Conservation (phyloP, 345 rosid species). For the Dimocarpus longan region DNA sequence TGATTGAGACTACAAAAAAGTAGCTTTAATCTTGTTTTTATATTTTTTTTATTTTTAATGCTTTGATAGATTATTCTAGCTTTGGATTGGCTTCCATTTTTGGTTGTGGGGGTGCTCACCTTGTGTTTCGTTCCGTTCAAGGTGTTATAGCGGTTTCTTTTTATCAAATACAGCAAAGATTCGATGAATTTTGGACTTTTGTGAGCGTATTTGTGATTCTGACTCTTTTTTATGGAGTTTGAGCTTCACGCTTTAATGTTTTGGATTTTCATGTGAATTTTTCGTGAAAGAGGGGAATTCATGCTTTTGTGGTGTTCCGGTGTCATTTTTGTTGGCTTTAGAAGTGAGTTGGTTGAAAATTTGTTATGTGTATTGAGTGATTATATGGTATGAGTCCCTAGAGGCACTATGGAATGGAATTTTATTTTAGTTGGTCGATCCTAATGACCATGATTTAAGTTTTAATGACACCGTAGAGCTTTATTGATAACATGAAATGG, state of each 20-base stretch:
- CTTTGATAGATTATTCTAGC: background rate
- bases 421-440: background rate
- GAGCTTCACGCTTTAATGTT: background rate
- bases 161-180: background rate
- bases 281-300: background rate
- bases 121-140: background rate
- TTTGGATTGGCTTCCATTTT: background rate
- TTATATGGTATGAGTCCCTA: constrained; percentile 8
- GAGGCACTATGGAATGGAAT: constrained; percentile 9
- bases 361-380: background rate
- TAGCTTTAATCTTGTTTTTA: background rate
- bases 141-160: background rate
- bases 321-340: background rate
- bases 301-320: background rate
- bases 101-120: background rate
- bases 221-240: background rate
- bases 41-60: background rate
- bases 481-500: background rate
- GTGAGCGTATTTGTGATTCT: background rate
- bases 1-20: background rate
- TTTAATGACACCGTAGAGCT: background rate
- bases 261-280: background rate
- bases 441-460: background rate
- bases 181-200: background rate
- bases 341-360: background rate